Evolutionary conservation across 176 grass and related monocot species (phyloP).

Genomic region (Stipa capillata): DNA sequence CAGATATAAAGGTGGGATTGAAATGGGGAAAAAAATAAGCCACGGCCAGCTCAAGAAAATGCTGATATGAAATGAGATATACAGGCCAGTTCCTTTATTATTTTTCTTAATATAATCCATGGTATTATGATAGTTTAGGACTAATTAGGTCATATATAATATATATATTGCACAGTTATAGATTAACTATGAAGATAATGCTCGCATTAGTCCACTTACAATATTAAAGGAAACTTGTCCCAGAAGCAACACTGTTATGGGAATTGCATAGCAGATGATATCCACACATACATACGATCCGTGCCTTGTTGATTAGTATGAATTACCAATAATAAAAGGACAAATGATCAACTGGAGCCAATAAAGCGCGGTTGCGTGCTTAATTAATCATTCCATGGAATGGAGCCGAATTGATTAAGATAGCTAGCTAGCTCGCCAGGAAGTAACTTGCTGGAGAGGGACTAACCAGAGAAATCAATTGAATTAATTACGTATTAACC

Average conservation of each 20-base stretch:
- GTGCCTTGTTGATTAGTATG: background rate
- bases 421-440: no score
- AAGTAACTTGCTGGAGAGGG: constrained; percentile 16
- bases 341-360: background rate
- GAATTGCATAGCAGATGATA: background rate
- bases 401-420: background rate
- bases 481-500: no score
- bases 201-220: background rate
- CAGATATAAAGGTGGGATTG: background rate
- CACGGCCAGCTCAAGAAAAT: background rate
- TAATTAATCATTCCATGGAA: constrained; percentile 8
- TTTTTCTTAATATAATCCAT: background rate
- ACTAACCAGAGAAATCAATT: background rate
- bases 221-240: background rate
- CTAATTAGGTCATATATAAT: no score
- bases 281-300: background rate
- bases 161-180: background rate
- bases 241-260: background rate
- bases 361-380: background rate
- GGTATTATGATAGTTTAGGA: background rate
- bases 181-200: background rate
- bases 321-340: background rate
- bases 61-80: background rate
- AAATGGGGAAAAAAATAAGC: background rate
- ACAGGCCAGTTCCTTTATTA: background rate